A percentile compares a stretch with the other conserved stretches of the same genome.
Conservation (phyloP, 768 basidiomycete genomes). For the Leccinum sublutescens region DNA sequence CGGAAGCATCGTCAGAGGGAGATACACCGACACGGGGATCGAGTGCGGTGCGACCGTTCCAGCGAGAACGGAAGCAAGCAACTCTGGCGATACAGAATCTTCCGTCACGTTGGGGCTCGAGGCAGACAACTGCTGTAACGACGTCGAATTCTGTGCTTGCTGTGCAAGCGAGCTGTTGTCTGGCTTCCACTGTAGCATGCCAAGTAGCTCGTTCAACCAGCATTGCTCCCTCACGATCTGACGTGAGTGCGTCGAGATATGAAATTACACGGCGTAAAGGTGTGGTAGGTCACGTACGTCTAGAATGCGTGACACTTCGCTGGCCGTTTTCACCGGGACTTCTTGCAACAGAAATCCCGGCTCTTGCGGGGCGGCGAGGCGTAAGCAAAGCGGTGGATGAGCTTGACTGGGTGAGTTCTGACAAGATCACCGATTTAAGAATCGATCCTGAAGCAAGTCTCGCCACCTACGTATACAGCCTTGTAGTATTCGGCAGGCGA, state of each 20-base stretch:
- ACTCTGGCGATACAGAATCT: constrained; percentile 45
- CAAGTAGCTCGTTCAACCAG: constrained; percentile 76
- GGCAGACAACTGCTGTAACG: neutral
- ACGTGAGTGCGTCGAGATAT: neutral
- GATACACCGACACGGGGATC: constrained; percentile 72
- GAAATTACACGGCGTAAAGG: neutral
- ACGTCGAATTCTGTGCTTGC: constrained; percentile 6
- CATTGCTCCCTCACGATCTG: constrained; percentile 73
- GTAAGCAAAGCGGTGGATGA: constrained; percentile 70
- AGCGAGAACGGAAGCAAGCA: constrained; percentile 62
- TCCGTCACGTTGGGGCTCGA: constrained; percentile 29
- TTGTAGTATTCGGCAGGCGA: constrained; percentile 63
- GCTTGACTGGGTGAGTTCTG: constrained; percentile 63
- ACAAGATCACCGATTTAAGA: constrained; percentile 3
- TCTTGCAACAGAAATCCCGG: constrained; percentile 72
- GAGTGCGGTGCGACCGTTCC: constrained; percentile 40
- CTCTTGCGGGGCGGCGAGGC: constrained; percentile 67
- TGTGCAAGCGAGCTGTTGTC: constrained; percentile 33
- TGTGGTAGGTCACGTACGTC: constrained; percentile 47
- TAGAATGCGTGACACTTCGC: constrained; percentile 72
- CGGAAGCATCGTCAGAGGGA: constrained; percentile 42
- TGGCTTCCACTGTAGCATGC: constrained; percentile 58
- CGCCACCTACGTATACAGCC: constrained; percentile 56
- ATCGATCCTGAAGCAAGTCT: neutral
- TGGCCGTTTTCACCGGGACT: constrained; percentile 68